Conservation (phyloP, 2,329 filamentous ascomycete genomes). For the Gyromitra esculenta region DNA sequence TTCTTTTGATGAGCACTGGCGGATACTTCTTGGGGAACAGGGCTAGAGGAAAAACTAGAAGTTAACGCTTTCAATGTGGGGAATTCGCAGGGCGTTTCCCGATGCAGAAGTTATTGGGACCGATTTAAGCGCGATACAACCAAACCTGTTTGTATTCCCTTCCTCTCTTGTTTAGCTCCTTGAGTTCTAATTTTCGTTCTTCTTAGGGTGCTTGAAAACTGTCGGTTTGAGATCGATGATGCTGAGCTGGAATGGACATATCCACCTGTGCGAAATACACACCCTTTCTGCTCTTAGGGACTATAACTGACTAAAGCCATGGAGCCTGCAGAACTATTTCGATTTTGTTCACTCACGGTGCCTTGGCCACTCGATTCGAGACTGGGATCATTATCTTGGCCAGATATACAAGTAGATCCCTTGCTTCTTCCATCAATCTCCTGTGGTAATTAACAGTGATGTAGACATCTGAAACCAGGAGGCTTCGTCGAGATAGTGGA, state of each 20-base stretch:
- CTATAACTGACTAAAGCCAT: neutral
- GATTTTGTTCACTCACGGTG: slow-evolving; percentile 54
- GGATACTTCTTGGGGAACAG: neutral
- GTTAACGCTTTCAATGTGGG: slow-evolving; percentile 15
- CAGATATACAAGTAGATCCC: slow-evolving; percentile 40
- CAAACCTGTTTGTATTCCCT: slow-evolving; percentile 51
- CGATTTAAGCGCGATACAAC: slow-evolving; percentile 49
- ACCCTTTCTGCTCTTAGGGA: neutral
- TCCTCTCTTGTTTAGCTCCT: neutral
- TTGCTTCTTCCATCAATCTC: neutral
- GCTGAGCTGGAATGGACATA: slow-evolving; percentile 55
- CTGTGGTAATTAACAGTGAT: neutral
- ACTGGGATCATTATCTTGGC: slow-evolving; percentile 46
- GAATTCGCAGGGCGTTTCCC: slow-evolving; percentile 36
- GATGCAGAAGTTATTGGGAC: slow-evolving; percentile 48
- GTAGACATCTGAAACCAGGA: slow-evolving; percentile 50
- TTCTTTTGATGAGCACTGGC: slow-evolving; percentile 50
- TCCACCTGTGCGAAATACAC: slow-evolving; percentile 19
- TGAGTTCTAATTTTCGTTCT: neutral
- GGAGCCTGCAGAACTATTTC: slow-evolving; percentile 46
- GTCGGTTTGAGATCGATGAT: slow-evolving; percentile 55
- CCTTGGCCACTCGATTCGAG: slow-evolving; percentile 39
- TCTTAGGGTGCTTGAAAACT: slow-evolving; percentile 55
- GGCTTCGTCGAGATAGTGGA: slow-evolving; percentile 53
- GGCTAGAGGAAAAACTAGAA: neutral